Conservation (phyloP, 2,329 filamentous ascomycete genomes). For the Penicillium sclerotigenum region DNA sequence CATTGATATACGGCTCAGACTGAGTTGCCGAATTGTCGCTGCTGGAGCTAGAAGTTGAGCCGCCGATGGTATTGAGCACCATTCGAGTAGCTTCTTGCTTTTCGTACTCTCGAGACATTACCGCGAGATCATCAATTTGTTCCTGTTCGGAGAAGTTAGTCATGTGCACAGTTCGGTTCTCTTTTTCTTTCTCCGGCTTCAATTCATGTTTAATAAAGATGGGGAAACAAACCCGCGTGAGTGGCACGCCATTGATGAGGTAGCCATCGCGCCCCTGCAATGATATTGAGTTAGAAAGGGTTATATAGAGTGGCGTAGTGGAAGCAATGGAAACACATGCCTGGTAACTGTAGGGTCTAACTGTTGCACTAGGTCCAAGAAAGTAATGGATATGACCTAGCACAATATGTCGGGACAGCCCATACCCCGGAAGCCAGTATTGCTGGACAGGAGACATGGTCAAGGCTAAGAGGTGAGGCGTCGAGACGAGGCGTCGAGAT, state of each 20-base stretch:
- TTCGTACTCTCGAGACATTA: constrained; percentile 49
- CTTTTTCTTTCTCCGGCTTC: not conserved
- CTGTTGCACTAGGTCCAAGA: constrained; percentile 47
- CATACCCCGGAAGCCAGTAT: constrained; percentile 50
- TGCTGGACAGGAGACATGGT: constrained; percentile 41
- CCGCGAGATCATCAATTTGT: constrained; percentile 50
- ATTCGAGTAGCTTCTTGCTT: constrained; percentile 47
- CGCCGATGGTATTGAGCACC: constrained; percentile 28
- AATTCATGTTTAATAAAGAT: not conserved
- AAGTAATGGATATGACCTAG: constrained; percentile 50
- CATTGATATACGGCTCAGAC: constrained; percentile 43
- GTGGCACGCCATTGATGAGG: constrained; percentile 45
- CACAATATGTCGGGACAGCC: constrained; percentile 49
- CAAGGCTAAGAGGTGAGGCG: not conserved
- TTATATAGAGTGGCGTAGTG: constrained; percentile 8
- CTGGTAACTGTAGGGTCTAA: constrained; percentile 49
- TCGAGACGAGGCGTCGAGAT: not conserved
- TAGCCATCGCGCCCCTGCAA: constrained; percentile 49
- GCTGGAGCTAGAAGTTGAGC: constrained; percentile 4
- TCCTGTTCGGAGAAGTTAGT: constrained; percentile 32
- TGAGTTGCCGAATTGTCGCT: constrained; percentile 7
- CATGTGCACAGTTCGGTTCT: not conserved
- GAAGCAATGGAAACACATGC: constrained; percentile 28
- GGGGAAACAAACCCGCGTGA: constrained; percentile 42
- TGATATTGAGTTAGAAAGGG: constrained; percentile 24